Evolutionary conservation across 306 rosid genomes (phyloP).

Genomic region (Comarum palustre): DNA sequence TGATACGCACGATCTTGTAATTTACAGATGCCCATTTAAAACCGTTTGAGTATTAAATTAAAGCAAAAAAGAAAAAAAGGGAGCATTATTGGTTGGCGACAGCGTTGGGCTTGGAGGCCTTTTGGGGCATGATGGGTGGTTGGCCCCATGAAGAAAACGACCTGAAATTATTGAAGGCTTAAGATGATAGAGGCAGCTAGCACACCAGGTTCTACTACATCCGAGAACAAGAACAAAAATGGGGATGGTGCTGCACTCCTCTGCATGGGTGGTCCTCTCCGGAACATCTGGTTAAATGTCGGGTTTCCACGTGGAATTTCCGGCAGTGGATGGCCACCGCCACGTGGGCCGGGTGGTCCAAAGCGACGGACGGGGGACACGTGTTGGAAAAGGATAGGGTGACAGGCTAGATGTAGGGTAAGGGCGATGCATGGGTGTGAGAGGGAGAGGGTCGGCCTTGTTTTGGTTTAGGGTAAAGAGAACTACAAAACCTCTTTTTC

Average conservation of each 20-base stretch:
- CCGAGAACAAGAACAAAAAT: conserved; percentile 5
- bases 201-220: not conserved
- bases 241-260: conserved; percentile 14
- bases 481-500: not conserved
- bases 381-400: conserved; percentile 36
- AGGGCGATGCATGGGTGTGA: conserved; percentile 18
- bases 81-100: conserved; percentile 34
- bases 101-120: conserved; percentile 38
- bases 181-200: conserved; percentile 16
- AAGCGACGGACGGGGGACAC: conserved; percentile 28
- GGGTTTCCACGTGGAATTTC: conserved; percentile 35
- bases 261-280: conserved; percentile 55
- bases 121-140: conserved; percentile 31
- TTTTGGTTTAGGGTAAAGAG: conserved; percentile 8
- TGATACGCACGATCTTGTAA: not conserved
- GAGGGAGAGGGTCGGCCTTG: conserved; percentile 23
- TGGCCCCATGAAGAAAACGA: conserved; percentile 45
- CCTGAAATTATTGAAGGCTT: conserved; percentile 58
- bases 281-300: conserved; percentile 38
- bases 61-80: not conserved
- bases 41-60: not conserved
- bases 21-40: not conserved
- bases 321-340: conserved; percentile 42
- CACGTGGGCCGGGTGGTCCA: conserved; percentile 75
- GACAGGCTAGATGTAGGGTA: conserved; percentile 52